Conservation (phyloP, 495 filamentous ascomycete genomes). For the Annulohypoxylon stygium region DNA sequence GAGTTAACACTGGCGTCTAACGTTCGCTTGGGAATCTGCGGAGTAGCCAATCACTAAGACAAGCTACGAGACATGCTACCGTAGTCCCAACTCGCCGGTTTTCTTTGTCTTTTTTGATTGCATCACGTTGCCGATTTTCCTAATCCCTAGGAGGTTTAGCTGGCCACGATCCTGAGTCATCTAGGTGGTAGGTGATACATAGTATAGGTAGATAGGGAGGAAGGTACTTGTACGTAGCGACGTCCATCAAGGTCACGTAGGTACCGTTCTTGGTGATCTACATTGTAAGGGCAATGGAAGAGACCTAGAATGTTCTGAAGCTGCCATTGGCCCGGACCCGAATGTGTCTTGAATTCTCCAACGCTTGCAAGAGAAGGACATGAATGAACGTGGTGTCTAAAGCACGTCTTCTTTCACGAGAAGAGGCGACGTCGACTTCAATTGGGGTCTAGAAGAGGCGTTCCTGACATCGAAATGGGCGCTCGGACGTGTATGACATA, state of each 20-base stretch:
- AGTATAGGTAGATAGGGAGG: slow-evolving; percentile 9
- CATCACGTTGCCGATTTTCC: slow-evolving; percentile 34
- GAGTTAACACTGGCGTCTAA: slow-evolving; percentile 30
- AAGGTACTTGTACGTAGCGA: slow-evolving; percentile 18
- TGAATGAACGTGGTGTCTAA: not conserved
- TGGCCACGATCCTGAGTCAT: slow-evolving; percentile 44
- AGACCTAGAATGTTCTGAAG: slow-evolving; percentile 2
- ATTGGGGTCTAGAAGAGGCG: slow-evolving; percentile 18
- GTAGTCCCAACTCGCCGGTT: slow-evolving; percentile 39
- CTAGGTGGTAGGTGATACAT: slow-evolving; percentile 6
- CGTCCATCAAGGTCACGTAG: slow-evolving; percentile 23
- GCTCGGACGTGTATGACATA: slow-evolving; percentile 38
- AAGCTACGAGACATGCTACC: slow-evolving; percentile 11
- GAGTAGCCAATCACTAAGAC: slow-evolving; percentile 47
- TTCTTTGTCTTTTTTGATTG: slow-evolving; percentile 33
- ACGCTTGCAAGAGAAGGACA: slow-evolving; percentile 1
- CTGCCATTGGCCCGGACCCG: slow-evolving; percentile 11
- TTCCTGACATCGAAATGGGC: slow-evolving; percentile 29
- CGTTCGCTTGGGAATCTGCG: slow-evolving; percentile 45
- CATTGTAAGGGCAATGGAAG: not conserved
- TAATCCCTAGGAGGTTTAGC: slow-evolving; percentile 37
- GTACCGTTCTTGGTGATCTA: not conserved
- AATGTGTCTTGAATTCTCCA: not conserved
- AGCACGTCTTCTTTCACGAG: not conserved
- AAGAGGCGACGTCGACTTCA: slow-evolving; percentile 13